These are phyloP conservation scores for Cynara cardunculus DNA, from an alignment of 129 eudicot species.

Conservation along the genomic window DNA sequence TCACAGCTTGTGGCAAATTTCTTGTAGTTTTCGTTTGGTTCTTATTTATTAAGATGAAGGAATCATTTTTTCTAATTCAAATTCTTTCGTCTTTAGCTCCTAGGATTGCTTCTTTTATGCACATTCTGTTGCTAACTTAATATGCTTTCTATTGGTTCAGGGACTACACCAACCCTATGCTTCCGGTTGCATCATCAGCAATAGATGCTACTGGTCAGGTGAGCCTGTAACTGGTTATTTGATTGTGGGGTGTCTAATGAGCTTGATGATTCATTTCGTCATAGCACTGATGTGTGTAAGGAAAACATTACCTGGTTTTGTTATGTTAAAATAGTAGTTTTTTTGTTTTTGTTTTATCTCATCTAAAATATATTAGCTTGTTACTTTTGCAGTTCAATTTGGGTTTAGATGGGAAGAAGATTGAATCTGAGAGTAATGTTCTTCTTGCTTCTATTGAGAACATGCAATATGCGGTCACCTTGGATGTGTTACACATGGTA, in stretches of 20 bases:
- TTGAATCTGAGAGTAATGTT: slow-evolving; percentile 97
- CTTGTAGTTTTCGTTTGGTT: background rate
- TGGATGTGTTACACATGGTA: slow-evolving; percentile 91
- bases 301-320: background rate
- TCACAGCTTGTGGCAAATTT: background rate
- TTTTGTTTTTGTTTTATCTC: background rate
- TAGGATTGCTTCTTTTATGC: background rate
- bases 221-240: background rate
- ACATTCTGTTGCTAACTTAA: background rate
- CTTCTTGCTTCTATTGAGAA: slow-evolving; percentile 98
- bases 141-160: slow-evolving; percentile 32
- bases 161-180: slow-evolving; percentile 92
- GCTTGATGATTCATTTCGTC: background rate
- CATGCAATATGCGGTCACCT: slow-evolving; percentile 93
- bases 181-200: slow-evolving; percentile 95
- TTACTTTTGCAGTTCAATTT: slow-evolving; percentile 53
- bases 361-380: background rate
- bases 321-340: background rate
- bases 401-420: slow-evolving; percentile 86
- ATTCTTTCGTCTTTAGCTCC: background rate
- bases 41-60: background rate
- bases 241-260: background rate
- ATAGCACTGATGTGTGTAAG: background rate
- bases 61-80: background rate
- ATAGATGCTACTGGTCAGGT: slow-evolving; percentile 97